These are phyloP conservation scores for Alloteropsis semialata DNA, from an alignment of 176 grass and related monocot species.

Conservation along the genomic window DNA sequence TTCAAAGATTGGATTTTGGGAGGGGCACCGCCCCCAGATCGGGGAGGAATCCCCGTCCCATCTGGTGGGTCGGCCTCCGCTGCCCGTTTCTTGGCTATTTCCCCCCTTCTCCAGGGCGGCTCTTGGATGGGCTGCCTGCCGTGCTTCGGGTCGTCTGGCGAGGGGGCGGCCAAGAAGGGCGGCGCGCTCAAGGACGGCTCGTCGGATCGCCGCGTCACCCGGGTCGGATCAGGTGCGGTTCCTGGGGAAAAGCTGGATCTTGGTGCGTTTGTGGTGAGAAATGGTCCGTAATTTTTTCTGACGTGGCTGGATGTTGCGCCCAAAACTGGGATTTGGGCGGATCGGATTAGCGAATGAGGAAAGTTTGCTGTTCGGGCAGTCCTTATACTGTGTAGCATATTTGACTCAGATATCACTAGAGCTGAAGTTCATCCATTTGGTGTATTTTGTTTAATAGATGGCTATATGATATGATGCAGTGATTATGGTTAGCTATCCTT, in stretches of 20 bases:
- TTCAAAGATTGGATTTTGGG: slow-evolving; percentile 30
- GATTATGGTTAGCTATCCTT: neutral
- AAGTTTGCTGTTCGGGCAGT: neutral
- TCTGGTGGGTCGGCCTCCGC: slow-evolving; percentile 44
- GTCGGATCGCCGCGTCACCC: slow-evolving; percentile 36
- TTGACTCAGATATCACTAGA: slow-evolving; percentile 17
- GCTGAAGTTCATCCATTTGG: neutral
- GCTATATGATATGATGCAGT: slow-evolving; percentile 7
- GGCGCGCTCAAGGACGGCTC: slow-evolving; percentile 44
- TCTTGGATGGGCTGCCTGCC: slow-evolving; percentile 81
- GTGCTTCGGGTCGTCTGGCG: slow-evolving; percentile 69
- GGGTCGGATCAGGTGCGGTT: slow-evolving; percentile 62
- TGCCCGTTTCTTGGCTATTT: slow-evolving; percentile 24
- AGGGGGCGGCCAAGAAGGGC: slow-evolving; percentile 47
- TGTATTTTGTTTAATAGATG: neutral
- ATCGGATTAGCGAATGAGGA: neutral
- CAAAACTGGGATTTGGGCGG: neutral
- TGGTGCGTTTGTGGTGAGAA: slow-evolving; percentile 12
- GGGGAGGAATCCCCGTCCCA: slow-evolving; percentile 36
- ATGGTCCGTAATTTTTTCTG: neutral
- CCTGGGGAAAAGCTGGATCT: slow-evolving; percentile 37
- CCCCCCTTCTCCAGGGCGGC: neutral
- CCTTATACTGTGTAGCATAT: neutral
- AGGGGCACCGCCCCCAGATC: slow-evolving; percentile 47
- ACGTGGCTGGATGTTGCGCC: neutral